Conservation (phyloP, 306 rosid genomes). For the Vachellia pachyceras region DNA sequence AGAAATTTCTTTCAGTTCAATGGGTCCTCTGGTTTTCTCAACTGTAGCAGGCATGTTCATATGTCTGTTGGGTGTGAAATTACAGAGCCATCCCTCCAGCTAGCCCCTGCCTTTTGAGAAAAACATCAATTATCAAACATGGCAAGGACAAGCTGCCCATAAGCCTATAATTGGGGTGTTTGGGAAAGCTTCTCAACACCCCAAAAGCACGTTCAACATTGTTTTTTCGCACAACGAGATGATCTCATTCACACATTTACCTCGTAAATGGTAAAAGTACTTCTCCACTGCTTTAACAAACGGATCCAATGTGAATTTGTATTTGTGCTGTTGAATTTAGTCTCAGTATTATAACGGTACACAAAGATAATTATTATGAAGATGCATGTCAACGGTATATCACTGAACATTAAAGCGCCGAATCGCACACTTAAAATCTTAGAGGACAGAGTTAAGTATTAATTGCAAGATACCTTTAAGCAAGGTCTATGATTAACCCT, state of each 20-base stretch:
- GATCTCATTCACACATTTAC: too few species aligned
- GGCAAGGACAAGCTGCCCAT: constrained; percentile 28
- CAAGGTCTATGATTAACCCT: not conserved
- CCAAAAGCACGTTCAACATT: too few species aligned
- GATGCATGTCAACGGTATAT: not conserved
- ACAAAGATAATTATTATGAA: not conserved
- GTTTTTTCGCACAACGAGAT: too few species aligned
- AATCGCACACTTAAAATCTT: not conserved
- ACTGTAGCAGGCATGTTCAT: constrained; percentile 69
- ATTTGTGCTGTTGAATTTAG: constrained; percentile 13
- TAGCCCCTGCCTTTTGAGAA: constrained; percentile 19
- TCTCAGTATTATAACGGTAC: not conserved
- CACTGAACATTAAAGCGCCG: not conserved
- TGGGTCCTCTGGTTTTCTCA: constrained; percentile 59
- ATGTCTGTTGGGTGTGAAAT: constrained; percentile 69
- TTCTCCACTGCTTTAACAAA: too few species aligned
- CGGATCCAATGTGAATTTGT: not conserved
- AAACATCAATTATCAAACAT: constrained; percentile 11
- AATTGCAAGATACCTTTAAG: not conserved
- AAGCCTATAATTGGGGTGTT: too few species aligned
- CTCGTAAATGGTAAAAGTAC: too few species aligned
- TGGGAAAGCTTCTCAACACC: too few species aligned
- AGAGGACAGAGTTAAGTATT: not conserved
- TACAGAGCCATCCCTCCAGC: constrained; percentile 55
- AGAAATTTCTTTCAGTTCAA: constrained; percentile 46